Evolutionary conservation across 1,139 yeast genomes (phyloP).

Genomic region (Pichia sorboxylosa): DNA sequence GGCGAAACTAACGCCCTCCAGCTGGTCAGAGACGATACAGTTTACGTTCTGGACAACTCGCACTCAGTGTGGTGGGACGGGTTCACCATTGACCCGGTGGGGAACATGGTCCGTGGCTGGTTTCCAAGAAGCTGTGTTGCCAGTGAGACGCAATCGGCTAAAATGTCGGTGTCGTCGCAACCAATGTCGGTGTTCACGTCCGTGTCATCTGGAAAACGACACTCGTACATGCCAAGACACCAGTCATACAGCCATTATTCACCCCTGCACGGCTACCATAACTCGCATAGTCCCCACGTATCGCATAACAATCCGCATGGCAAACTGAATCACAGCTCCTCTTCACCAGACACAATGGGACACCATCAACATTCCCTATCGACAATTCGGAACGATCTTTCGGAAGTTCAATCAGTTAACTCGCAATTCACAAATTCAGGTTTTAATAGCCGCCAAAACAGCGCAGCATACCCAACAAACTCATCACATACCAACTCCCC

Average conservation of each 20-base stretch:
- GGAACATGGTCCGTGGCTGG: slow-evolving; percentile 56
- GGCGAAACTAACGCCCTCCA: slow-evolving; percentile 38
- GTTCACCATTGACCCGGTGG: slow-evolving; percentile 31
- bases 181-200: not conserved
- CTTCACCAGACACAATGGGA: no score
- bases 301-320: not conserved
- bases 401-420: no score
- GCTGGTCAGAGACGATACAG: slow-evolving; percentile 37
- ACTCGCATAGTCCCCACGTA: not conserved
- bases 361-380: no score
- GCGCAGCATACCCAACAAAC: no score
- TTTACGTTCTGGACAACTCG: slow-evolving; percentile 40
- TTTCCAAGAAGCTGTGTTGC: slow-evolving; percentile 56
- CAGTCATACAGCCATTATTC: slow-evolving; percentile 3
- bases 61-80: slow-evolving; percentile 77
- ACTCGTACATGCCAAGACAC: slow-evolving; percentile 2
- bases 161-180: not conserved
- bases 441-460: no score
- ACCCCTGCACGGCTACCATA: not conserved
- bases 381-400: no score
- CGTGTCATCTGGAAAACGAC: no score
- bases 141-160: no score
- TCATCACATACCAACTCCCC: no score
- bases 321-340: no score
- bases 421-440: no score